Evolutionary conservation across 208 protist species (phyloP).

Genomic region (Plasmodiophora brassicae): DNA sequence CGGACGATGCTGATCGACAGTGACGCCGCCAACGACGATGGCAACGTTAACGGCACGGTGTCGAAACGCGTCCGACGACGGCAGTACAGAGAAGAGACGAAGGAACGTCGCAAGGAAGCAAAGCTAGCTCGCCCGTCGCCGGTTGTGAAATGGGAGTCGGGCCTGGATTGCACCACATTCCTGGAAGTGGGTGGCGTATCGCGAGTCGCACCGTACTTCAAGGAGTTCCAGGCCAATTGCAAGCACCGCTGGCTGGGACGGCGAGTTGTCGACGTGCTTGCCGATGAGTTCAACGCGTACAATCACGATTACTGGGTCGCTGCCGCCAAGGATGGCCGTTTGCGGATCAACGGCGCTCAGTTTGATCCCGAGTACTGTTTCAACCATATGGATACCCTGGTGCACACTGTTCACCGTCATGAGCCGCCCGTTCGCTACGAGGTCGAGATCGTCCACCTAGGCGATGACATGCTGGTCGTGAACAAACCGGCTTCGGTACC

Average conservation of each 20-base stretch:
- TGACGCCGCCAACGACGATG: no score
- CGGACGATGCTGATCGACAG: no score
- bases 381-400: not conserved
- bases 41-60: no score
- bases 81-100: not conserved
- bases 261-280: not conserved
- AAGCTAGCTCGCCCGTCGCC: not conserved
- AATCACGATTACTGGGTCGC: not conserved
- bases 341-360: not conserved
- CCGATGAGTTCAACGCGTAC: conserved; percentile 26
- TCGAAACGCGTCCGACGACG: not conserved
- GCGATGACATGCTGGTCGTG: not conserved
- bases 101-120: not conserved
- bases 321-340: not conserved
- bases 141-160: not conserved
- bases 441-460: not conserved
- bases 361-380: not conserved
- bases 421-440: not conserved
- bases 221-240: not conserved
- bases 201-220: not conserved
- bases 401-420: not conserved
- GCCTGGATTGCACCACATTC: not conserved
- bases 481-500: conserved; percentile 15
- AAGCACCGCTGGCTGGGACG: conserved; percentile 25
- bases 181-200: not conserved